Evolutionary conservation across 75 land plant genomes (phyloP), one percentile per base, ranked within the genome.

Genomic region (Gnetum montanum): DNA sequence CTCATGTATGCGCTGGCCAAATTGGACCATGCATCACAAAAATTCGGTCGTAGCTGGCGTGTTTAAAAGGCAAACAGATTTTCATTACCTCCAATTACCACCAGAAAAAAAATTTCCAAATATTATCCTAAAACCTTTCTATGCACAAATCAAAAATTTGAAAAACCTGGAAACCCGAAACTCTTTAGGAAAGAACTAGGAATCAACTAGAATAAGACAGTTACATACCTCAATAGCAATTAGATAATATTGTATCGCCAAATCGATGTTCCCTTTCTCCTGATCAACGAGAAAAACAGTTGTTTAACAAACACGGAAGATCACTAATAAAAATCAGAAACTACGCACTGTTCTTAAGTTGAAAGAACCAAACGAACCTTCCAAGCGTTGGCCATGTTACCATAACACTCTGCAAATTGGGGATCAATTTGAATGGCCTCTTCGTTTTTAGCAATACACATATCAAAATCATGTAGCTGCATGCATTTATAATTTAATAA

Each of bases 381-480:
- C 85, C 92, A 95, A n/a, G 99, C 99, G 84, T 95, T 95, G 8
- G 97, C 99, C 99, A 95, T 86, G 62, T 95, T 95, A 8, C 99
- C 99, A 79, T 78, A 90, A 66, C 97, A 95, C 70, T 95, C 99
- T 0, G 99, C 97, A 60, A 95, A 90, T 33, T 75, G 77, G 3
- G 88, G 96, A 18, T 95, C 84, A 52, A 95, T 74, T 23, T 69
- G 56, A 46, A 95, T 72, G n/a, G 99, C 99, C 70, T 95, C 99
- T 70, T 95, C 84, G 57, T 95, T 95, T 61, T 77, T 95, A n/a
- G 83, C 62, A 57, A 95, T 95, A 70, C 99, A 95, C 81, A 74
- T 78, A 62, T 95, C 97, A 71, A 69, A 90, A 65, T 95, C 88
- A 65, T 76, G 92, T 57, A 95, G 70, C 97, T 95, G 66, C 20